These are phyloP conservation scores for Isatis lusitanica DNA, from an alignment of 441 rosid genomes.

Conservation along the genomic window DNA sequence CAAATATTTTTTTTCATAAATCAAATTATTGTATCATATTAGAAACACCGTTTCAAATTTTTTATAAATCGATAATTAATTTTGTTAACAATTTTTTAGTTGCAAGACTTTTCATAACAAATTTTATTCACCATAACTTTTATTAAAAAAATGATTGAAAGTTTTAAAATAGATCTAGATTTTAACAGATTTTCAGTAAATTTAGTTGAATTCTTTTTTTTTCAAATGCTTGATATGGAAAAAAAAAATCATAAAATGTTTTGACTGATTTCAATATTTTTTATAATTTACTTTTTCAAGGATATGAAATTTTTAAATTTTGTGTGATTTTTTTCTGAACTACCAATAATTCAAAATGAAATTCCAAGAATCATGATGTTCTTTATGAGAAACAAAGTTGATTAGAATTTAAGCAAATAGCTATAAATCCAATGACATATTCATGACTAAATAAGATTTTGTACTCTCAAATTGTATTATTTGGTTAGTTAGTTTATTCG, in stretches of 20 bases:
- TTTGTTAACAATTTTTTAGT: too few species aligned
- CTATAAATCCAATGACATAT: neutral
- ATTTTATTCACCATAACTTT: too few species aligned
- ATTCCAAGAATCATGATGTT: neutral
- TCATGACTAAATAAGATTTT: neutral
- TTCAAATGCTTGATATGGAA: neutral
- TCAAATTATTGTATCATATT: too few species aligned
- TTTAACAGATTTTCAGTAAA: neutral
- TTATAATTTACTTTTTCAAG: too few species aligned
- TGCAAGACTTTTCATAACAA: too few species aligned
- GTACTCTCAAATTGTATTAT: neutral
- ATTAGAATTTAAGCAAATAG: neutral
- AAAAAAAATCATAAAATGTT: neutral
- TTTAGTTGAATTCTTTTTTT: neutral
- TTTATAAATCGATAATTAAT: too few species aligned
- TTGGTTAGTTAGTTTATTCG: conserved; percentile 3
- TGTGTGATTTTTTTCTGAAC: neutral
- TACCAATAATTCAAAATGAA: neutral
- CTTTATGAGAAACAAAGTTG: neutral
- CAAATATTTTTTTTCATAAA: too few species aligned
- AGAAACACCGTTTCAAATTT: too few species aligned
- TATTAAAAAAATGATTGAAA: too few species aligned
- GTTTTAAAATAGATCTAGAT: too few species aligned
- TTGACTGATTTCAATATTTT: too few species aligned
- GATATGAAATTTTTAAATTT: neutral